Evolutionary conservation across 192 early-diverging fungal genomes (phyloP).

Genomic region (Coemansia interrupta): DNA sequence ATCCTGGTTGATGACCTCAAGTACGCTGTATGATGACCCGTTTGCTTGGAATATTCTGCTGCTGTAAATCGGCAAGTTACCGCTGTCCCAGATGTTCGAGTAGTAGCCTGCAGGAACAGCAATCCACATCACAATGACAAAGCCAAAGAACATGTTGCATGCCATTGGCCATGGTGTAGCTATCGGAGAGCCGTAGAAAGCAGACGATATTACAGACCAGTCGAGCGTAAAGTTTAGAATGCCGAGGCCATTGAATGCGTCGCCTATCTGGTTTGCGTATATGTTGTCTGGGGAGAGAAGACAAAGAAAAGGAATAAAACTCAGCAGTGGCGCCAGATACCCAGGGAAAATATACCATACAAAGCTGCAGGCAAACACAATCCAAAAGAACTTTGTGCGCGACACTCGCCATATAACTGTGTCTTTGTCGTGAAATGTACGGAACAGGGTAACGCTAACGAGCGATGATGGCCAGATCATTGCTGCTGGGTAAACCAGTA

Average conservation of each 20-base stretch:
- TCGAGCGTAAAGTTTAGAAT: slow-evolving; percentile 50
- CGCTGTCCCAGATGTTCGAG: slow-evolving; percentile 36
- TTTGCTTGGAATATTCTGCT: slow-evolving; percentile 1
- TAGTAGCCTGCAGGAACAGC: slow-evolving; percentile 33
- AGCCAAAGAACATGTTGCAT: slow-evolving; percentile 47
- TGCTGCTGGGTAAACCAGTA: slow-evolving; percentile 55
- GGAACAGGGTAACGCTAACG: slow-evolving; percentile 51
- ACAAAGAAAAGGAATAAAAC: slow-evolving; percentile 50
- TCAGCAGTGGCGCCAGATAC: slow-evolving; percentile 47
- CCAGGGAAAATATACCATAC: slow-evolving; percentile 53
- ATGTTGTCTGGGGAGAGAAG: slow-evolving; percentile 33
- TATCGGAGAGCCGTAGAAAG: slow-evolving; percentile 32
- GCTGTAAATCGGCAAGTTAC: slow-evolving; percentile 33
- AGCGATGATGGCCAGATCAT: slow-evolving; percentile 65
- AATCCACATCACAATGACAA: slow-evolving; percentile 52
- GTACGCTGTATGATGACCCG: background rate
- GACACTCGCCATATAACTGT: background rate
- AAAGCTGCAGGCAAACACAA: slow-evolving; percentile 31
- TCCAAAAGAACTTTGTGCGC: slow-evolving; percentile 43
- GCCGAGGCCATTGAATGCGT: slow-evolving; percentile 52
- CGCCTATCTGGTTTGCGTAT: slow-evolving; percentile 34
- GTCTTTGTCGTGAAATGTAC: slow-evolving; percentile 36
- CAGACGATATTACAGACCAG: slow-evolving; percentile 44
- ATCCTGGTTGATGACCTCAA: slow-evolving; percentile 8
- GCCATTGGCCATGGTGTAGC: slow-evolving; percentile 49